Conservation (phyloP, 768 basidiomycete species). For the Pisolithus microcarpus region DNA sequence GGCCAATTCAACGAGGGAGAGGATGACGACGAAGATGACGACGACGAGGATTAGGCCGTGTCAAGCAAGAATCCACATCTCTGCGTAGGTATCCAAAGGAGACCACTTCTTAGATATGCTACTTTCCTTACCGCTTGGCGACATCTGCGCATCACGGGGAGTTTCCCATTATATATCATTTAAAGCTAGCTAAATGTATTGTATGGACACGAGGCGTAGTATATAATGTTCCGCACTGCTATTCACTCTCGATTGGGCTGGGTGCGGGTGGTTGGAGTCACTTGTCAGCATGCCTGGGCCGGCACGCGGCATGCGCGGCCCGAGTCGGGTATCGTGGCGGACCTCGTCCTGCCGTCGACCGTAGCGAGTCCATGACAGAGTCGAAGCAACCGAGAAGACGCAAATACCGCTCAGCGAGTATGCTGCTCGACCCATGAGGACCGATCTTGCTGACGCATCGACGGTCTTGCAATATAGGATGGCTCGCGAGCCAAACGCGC, state of each 20-base stretch:
- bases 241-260: too few relatives aligned
- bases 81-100: too few relatives aligned
- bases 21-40: constrained; percentile 41
- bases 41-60: constrained; percentile 35
- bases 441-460: constrained; percentile 2
- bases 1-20: constrained; percentile 48
- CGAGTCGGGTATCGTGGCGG: too few relatives aligned
- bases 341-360: too few relatives aligned
- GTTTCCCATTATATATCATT: constrained; percentile 21
- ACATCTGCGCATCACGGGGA: constrained; percentile 4
- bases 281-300: too few relatives aligned
- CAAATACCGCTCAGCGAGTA: constrained; percentile 45
- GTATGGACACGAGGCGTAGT: constrained; percentile 2
- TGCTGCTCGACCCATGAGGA: background rate
- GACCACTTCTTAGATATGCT: too few relatives aligned
- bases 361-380: constrained; percentile 15
- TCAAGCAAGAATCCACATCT: background rate
- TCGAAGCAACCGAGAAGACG: constrained; percentile 31
- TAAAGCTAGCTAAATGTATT: constrained; percentile 14
- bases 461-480: constrained; percentile 45
- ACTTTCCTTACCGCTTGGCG: background rate
- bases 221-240: constrained; percentile 13
- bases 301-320: too few relatives aligned
- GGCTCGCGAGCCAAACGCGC: constrained; percentile 57
- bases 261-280: too few relatives aligned